These are phyloP conservation scores for Rosellinia necatrix DNA, from an alignment of 2,329 filamentous ascomycete species.

Conservation along the genomic window DNA sequence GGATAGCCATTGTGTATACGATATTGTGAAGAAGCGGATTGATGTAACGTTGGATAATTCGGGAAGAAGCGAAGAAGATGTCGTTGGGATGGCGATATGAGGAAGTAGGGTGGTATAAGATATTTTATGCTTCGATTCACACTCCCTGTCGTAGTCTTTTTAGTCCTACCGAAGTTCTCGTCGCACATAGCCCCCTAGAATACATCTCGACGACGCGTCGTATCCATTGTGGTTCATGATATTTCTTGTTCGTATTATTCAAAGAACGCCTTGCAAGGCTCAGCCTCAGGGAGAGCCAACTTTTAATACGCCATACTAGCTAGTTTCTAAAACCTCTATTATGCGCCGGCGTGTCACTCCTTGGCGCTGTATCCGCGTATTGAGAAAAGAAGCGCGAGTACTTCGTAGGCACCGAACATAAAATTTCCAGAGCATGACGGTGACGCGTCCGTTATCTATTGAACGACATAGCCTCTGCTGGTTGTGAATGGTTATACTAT, in stretches of 20 bases:
- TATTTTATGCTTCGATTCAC: too few relatives aligned
- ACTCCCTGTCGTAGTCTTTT: too few relatives aligned
- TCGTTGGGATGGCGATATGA: too few relatives aligned
- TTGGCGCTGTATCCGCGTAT: not conserved
- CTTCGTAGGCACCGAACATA: not conserved
- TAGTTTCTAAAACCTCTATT: not conserved
- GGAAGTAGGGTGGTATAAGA: too few relatives aligned
- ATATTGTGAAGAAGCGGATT: not conserved
- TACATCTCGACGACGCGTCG: too few relatives aligned
- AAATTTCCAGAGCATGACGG: not conserved
- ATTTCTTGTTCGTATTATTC: not conserved
- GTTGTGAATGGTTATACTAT: too few relatives aligned
- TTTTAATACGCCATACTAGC: not conserved
- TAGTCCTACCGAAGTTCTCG: too few relatives aligned
- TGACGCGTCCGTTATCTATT: not conserved
- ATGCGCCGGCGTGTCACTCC: not conserved
- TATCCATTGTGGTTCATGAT: too few relatives aligned
- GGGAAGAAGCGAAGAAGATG: not conserved
- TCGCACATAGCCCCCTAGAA: not conserved
- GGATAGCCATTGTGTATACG: not conserved
- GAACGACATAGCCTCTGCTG: too few relatives aligned
- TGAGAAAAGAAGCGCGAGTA: not conserved
- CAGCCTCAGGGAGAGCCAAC: not conserved
- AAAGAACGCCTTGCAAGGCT: not conserved
- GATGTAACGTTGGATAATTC: not conserved